Conservation (phyloP, 768 basidiomycete species). For the Boletellus ananas region DNA sequence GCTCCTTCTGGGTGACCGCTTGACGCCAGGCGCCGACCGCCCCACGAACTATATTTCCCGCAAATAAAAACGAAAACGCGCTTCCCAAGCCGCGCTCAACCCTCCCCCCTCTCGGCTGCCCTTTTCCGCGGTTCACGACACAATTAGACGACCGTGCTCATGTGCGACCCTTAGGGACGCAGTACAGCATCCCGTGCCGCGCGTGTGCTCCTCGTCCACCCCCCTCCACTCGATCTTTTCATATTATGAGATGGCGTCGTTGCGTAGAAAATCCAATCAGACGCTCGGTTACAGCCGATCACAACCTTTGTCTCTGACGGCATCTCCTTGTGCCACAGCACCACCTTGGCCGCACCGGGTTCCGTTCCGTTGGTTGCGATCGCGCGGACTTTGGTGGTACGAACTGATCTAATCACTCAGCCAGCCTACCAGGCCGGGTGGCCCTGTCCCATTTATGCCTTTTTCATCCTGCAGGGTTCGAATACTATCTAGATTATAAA, state of each 20-base stretch:
- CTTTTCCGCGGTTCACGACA: constrained; percentile 11
- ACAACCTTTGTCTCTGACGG: constrained; percentile 18
- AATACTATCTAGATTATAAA: constrained; percentile 10
- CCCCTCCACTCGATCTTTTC: background rate
- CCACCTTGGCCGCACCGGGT: constrained; percentile 19
- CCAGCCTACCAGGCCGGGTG: constrained; percentile 12
- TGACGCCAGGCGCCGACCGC: background rate
- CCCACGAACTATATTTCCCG: constrained; percentile 6
- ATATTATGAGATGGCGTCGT: constrained; percentile 15
- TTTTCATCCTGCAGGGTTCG: constrained; percentile 12
- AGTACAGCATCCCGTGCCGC: constrained; percentile 19
- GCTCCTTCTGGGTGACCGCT: constrained; percentile 16
- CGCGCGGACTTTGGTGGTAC: constrained; percentile 21
- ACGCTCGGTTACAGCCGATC: constrained; percentile 26
- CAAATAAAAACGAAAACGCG: background rate
- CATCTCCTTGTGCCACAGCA: constrained; percentile 13
- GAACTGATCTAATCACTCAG: constrained; percentile 23
- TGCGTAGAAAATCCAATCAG: constrained; percentile 5
- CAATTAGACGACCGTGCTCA: constrained; percentile 5
- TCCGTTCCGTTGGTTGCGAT: constrained; percentile 27
- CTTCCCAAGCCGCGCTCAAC: background rate
- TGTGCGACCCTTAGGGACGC: constrained; percentile 19
- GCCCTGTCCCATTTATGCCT: constrained; percentile 10
- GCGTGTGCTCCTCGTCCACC: constrained; percentile 13
- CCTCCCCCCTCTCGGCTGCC: background rate